Evolutionary conservation across 2,329 filamentous ascomycete species (phyloP).

Genomic region (Paecilomyces variotii): DNA sequence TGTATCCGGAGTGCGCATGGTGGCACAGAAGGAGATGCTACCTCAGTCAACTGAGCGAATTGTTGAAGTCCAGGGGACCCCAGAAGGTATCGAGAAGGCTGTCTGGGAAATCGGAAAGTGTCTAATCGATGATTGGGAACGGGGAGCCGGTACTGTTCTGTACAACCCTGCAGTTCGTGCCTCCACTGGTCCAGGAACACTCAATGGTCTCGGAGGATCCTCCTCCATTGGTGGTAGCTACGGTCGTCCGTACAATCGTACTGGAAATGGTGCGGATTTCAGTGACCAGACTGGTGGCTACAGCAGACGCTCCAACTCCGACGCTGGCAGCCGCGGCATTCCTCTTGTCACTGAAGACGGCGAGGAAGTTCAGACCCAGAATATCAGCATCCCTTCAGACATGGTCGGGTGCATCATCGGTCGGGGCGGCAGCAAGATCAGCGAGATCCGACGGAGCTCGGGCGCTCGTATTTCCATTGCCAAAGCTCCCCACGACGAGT

Average conservation of each 20-base stretch:
- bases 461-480: constrained; percentile 96
- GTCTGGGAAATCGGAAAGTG: constrained; percentile 99
- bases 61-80: constrained; percentile 91
- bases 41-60: constrained; percentile 97
- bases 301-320: constrained; percentile 74
- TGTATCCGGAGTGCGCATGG: constrained; percentile 93
- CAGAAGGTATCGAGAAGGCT: constrained; percentile 90
- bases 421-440: constrained; percentile 91
- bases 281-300: constrained; percentile 70
- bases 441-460: constrained; percentile 94
- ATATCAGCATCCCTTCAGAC: constrained; percentile 98
- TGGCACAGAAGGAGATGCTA: constrained; percentile 99
- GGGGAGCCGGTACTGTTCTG: constrained; percentile 89
- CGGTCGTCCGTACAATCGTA: constrained; percentile 74
- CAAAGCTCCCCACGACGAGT: constrained; percentile 93
- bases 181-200: constrained; percentile 51
- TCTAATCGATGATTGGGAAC: constrained; percentile 94
- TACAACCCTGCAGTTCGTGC: constrained; percentile 96
- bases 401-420: constrained; percentile 99
- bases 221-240: constrained; percentile 45
- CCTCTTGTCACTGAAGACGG: constrained; percentile 92
- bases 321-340: constrained; percentile 69
- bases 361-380: constrained; percentile 92
- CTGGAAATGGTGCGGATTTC: constrained; percentile 95
- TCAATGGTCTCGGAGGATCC: constrained; percentile 44